phyloP scores from a whole-genome alignment of 2,329 filamentous ascomycete species.

The Dothideomycetidae sp. region DNA sequence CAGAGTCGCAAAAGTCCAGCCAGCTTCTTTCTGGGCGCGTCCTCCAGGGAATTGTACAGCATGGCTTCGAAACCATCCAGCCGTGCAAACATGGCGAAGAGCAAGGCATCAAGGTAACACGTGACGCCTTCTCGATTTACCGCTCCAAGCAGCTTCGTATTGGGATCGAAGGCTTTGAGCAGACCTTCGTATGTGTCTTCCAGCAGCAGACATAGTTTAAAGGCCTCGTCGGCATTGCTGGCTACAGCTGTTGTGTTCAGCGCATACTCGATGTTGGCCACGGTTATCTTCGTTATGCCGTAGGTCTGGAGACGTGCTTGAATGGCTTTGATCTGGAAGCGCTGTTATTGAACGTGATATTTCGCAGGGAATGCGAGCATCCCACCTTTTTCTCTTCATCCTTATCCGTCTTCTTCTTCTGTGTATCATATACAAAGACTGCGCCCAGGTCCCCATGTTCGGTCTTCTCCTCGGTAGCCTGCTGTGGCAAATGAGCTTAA shows the following conservation, averaged over 20 bases:
- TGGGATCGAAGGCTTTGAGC: constrained; percentile 59
- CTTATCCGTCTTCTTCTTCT: constrained; percentile 39
- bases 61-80: constrained; percentile 87
- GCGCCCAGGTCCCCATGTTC: constrained; percentile 50
- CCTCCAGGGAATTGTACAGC: constrained; percentile 63
- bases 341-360: not conserved
- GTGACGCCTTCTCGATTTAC: constrained; percentile 76
- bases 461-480: not conserved
- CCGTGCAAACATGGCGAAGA: constrained; percentile 92
- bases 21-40: constrained; percentile 57
- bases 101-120: constrained; percentile 82
- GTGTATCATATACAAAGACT: constrained; percentile 48
- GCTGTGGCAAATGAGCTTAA: not conserved
- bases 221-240: constrained; percentile 58
- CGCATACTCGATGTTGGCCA: constrained; percentile 49
- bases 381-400: constrained; percentile 39
- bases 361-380: not conserved
- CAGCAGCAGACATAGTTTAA: constrained; percentile 62
- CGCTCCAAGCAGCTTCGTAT: constrained; percentile 62
- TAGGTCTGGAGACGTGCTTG: constrained; percentile 37
- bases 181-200: constrained; percentile 70
- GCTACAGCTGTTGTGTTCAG: constrained; percentile 48
- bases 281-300: constrained; percentile 42
- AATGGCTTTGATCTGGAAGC: constrained; percentile 36
- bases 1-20: constrained; percentile 71